phyloP scores from a whole-genome alignment of 2,329 filamentous ascomycete genomes.

The Calonectria hawksworthii region DNA sequence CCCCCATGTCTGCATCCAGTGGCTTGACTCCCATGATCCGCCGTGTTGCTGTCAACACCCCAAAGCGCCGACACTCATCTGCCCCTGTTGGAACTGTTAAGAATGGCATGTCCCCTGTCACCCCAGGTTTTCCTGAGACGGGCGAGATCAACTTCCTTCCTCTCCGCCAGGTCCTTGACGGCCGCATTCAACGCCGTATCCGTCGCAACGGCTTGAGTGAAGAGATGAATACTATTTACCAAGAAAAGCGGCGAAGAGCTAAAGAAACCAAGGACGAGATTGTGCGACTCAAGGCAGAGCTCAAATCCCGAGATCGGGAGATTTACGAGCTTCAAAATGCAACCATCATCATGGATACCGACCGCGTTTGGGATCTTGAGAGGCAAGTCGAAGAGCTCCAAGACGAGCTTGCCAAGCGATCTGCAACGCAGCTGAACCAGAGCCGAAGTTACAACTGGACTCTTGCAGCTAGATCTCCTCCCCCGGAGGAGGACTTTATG shows the following conservation, averaged over 20 bases:
- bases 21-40: slow-evolving; percentile 72
- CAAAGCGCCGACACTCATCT: slow-evolving; percentile 61
- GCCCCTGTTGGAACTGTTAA: slow-evolving; percentile 51
- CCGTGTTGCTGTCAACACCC: slow-evolving; percentile 61
- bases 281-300: slow-evolving; percentile 60
- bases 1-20: slow-evolving; percentile 55
- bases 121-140: slow-evolving; percentile 45
- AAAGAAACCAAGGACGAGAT: slow-evolving; percentile 62
- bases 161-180: slow-evolving; percentile 69
- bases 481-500: slow-evolving; percentile 55
- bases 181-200: slow-evolving; percentile 69
- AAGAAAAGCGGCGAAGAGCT: slow-evolving; percentile 59
- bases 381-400: slow-evolving; percentile 55
- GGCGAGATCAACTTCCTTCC: slow-evolving; percentile 58
- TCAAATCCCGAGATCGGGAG: slow-evolving; percentile 65
- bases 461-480: slow-evolving; percentile 63
- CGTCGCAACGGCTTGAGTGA: slow-evolving; percentile 70
- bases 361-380: slow-evolving; percentile 59
- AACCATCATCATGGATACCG: slow-evolving; percentile 64
- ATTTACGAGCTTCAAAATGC: slow-evolving; percentile 67
- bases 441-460: slow-evolving; percentile 64
- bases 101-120: slow-evolving; percentile 32
- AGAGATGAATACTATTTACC: slow-evolving; percentile 67
- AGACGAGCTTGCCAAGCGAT: slow-evolving; percentile 48
- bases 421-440: slow-evolving; percentile 37